Conservation (phyloP, 2,329 filamentous ascomycete genomes). For the Aspergillus candidus region DNA sequence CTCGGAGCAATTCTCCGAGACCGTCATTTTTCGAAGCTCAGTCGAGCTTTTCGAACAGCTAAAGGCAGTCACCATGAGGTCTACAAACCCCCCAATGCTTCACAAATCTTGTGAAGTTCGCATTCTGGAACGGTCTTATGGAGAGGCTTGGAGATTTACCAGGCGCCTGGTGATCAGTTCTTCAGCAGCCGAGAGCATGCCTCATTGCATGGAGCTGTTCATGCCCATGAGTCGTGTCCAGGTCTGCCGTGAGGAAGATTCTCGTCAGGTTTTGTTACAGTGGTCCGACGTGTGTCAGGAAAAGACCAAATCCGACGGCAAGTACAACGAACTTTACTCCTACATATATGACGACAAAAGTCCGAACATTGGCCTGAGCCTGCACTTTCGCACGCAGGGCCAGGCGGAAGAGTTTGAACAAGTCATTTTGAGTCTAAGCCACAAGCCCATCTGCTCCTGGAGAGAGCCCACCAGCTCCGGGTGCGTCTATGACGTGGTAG, state of each 20-base stretch:
- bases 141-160: slow-evolving; percentile 25
- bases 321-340: slow-evolving; percentile 23
- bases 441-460: slow-evolving; percentile 21
- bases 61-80: slow-evolving; percentile 25
- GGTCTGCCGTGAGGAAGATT: slow-evolving; percentile 17
- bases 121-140: slow-evolving; percentile 24
- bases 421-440: slow-evolving; percentile 18
- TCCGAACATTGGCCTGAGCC: slow-evolving; percentile 23
- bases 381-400: slow-evolving; percentile 20
- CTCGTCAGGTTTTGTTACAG: slow-evolving; percentile 21
- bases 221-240: slow-evolving; percentile 27
- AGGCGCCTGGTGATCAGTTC: slow-evolving; percentile 28
- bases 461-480: slow-evolving; percentile 18
- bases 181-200: slow-evolving; percentile 21
- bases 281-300: slow-evolving; percentile 30
- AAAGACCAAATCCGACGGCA: slow-evolving; percentile 24
- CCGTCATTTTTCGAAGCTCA: slow-evolving; percentile 22
- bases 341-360: slow-evolving; percentile 27
- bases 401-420: slow-evolving; percentile 23
- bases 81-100: slow-evolving; percentile 20
- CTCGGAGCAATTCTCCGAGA: slow-evolving; percentile 24
- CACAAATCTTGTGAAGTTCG: slow-evolving; percentile 26
- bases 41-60: slow-evolving; percentile 26
- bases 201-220: slow-evolving; percentile 24
- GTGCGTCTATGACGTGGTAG: slow-evolving; percentile 23